Percentiles rank a stretch among this genome's conserved stretches.
Evolutionary conservation across 2,329 filamentous ascomycete genomes (phyloP).

Genomic region (Bipolaris victoriae): DNA sequence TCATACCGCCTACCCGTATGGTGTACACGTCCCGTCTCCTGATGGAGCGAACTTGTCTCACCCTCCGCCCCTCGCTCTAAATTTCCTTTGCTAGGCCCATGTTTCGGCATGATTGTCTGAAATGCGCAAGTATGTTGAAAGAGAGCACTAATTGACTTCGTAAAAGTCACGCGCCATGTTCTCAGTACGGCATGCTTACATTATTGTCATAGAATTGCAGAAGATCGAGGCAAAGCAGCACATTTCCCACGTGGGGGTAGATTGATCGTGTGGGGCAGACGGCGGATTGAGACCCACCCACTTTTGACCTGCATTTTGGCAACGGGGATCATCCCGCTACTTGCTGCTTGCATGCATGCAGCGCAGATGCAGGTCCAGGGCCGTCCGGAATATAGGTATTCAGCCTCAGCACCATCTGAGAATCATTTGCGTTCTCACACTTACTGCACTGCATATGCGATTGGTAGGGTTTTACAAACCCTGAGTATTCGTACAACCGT

Average conservation of each 20-base stretch:
- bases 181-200: background rate
- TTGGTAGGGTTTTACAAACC: background rate
- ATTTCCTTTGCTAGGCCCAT: background rate
- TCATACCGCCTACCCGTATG: background rate
- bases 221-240: background rate
- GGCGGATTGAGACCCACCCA: background rate
- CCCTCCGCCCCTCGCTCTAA: background rate
- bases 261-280: background rate
- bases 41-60: background rate
- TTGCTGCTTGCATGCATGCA: background rate
- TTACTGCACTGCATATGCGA: background rate
- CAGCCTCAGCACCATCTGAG: background rate
- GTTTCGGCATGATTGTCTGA: background rate
- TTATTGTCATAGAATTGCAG: background rate
- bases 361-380: background rate
- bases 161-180: background rate
- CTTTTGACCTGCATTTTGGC: background rate
- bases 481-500: background rate
- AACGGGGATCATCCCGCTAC: background rate
- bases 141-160: background rate
- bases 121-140: background rate
- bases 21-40: background rate
- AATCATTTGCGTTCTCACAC: background rate
- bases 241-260: background rate
- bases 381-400: background rate